Evolutionary conservation across 2,329 filamentous ascomycete genomes (phyloP), one percentile per base, ranked within the genome.

Genomic region (Alternaria conjuncta): DNA sequence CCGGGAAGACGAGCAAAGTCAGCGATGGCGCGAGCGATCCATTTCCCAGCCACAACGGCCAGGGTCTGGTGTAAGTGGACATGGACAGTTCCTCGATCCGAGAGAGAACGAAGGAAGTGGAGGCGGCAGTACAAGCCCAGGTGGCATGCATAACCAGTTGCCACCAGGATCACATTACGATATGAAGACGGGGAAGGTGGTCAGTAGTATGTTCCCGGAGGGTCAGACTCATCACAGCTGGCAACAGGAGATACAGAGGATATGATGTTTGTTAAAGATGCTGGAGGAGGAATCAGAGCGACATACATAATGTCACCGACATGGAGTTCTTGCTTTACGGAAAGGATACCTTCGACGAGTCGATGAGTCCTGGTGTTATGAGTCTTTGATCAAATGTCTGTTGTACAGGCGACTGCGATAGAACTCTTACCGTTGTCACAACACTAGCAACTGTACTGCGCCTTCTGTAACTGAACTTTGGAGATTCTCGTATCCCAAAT

Each of bases 111-210:
- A 36, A 4, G 56, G 41, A 6, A 25, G n/a, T 36, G 36, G 30
- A 12, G 53, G 49, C 23, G 57, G 57, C 3, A 61, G 64, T 47
- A 47, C 62, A 15, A 60, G 51, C 20, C 36, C 54, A 12, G 49
- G 12, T n/a, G 18, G 18, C 13, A 7, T 51, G n/a, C 44, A 59
- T 20, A 61, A 53, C 10, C 56, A 65, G 41, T 11, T 70, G 20
- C 61, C 66, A n/a, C 63, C 66, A 9, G 68, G 68, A 13, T 49
- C 66, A 10, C 53, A 70, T 60, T 32, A 62, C 23, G 66, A 70
- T 57, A 62, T 65, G 57, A 70, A 44, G 41, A 70, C 66, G 6
- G 68, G 68, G 6, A 55, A 63, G 55, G 45, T 70, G n/a, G 66
- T 67, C 8, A 51, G 49, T 18, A 55, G 56, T 25, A 70, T 70